Evolutionary conservation across 108 stramenopile genomes (phyloP).

Genomic region (Aurantiochytrium sp.): DNA sequence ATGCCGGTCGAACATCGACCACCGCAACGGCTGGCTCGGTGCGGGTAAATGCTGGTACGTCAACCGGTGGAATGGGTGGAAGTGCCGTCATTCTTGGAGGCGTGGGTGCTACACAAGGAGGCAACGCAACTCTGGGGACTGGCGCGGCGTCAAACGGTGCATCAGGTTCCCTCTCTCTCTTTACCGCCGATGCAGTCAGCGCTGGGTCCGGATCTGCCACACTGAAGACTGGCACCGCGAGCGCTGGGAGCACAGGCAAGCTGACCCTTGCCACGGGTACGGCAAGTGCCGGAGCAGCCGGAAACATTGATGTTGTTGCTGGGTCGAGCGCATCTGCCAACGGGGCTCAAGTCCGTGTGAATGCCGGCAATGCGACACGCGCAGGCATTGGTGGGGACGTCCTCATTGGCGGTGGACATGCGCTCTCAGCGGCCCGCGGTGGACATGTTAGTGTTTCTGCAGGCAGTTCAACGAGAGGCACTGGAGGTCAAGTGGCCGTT

Average conservation of each 20-base stretch:
- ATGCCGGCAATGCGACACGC: no score
- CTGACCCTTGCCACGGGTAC: not conserved
- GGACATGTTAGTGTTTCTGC: not conserved
- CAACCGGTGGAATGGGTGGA: not conserved
- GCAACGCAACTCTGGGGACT: not conserved
- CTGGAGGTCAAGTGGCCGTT: not conserved
- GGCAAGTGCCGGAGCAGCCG: not conserved
- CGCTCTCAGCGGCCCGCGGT: no score
- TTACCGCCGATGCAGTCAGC: not conserved
- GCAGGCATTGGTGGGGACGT: no score
- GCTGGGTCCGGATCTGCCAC: not conserved
- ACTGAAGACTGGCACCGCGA: not conserved
- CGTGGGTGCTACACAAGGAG: no score
- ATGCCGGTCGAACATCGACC: not conserved
- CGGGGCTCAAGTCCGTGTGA: no score
- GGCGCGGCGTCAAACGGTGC: not conserved
- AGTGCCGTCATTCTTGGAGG: not conserved
- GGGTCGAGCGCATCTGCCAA: no score
- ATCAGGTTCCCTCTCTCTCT: not conserved
- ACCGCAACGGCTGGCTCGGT: not conserved
- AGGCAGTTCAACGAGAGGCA: not conserved
- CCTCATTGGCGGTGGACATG: no score
- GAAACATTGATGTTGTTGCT: not conserved
- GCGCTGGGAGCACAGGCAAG: not conserved
- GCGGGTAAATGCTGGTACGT: not conserved